These are phyloP conservation scores for Allium cepa DNA, from an alignment of 106 monocot species.

Conservation along the genomic window DNA sequence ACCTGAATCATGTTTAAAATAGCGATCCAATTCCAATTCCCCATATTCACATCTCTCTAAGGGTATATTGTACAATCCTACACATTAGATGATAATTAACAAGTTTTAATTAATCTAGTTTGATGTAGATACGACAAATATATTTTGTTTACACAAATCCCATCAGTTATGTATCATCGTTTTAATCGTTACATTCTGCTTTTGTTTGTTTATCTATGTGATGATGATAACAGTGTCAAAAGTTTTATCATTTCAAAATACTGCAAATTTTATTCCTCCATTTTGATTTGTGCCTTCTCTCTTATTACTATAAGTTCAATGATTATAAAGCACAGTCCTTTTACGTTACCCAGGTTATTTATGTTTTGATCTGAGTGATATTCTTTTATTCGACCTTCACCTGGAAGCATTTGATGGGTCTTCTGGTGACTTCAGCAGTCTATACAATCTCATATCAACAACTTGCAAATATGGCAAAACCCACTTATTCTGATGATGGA, in stretches of 20 bases:
- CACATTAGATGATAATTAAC: no score
- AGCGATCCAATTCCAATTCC: no score
- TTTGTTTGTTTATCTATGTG: no score
- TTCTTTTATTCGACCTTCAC: conserved; percentile 74
- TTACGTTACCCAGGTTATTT: conserved; percentile 45
- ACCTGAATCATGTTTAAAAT: no score
- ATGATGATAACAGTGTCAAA: neutral
- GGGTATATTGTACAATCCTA: no score
- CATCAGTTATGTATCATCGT: no score
- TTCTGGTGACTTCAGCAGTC: conserved; percentile 62
- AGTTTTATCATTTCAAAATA: neutral
- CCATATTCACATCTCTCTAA: no score
- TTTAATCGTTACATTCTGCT: no score
- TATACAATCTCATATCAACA: conserved; percentile 71
- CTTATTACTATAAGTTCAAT: neutral
- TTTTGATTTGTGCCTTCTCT: neutral
- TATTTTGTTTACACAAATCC: no score
- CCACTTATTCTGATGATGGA: conserved; percentile 69
- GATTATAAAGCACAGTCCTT: no score
- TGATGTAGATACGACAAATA: no score
- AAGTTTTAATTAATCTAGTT: no score
- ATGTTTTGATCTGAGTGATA: conserved; percentile 62
- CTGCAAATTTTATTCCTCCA: neutral
- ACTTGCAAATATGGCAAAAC: conserved; percentile 83
- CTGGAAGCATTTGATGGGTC: conserved; percentile 96